A percentile compares a stretch with the other conserved stretches of the same genome.
Evolutionary conservation across 2,329 filamentous ascomycete species (phyloP).

Genomic region (Pseudogymnoascus sp.): DNA sequence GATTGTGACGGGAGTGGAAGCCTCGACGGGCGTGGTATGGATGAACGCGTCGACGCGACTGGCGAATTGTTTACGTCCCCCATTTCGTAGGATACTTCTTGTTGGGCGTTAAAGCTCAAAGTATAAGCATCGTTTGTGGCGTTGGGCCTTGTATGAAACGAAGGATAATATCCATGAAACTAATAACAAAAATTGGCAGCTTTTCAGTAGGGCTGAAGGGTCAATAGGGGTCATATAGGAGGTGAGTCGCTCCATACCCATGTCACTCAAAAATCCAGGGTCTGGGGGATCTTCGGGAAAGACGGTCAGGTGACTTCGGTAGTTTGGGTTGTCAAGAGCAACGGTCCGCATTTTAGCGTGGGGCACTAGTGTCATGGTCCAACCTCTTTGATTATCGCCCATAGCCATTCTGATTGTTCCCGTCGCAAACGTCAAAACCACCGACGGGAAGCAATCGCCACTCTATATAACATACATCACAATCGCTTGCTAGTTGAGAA

Average conservation of each 20-base stretch:
- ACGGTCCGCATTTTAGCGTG: slow-evolving; percentile 8
- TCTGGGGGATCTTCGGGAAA: neutral
- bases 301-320: neutral
- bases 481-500: neutral
- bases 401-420: slow-evolving; percentile 7
- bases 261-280: neutral
- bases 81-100: slow-evolving; percentile 13
- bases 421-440: slow-evolving; percentile 4
- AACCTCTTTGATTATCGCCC: slow-evolving; percentile 7
- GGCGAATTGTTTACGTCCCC: slow-evolving; percentile 8
- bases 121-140: neutral
- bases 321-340: slow-evolving; percentile 8
- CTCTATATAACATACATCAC: neutral
- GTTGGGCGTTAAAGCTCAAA: neutral
- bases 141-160: neutral
- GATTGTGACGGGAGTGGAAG: slow-evolving; percentile 37
- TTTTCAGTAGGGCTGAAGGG: neutral
- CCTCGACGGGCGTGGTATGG: slow-evolving; percentile 45
- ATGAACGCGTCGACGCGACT: slow-evolving; percentile 14
- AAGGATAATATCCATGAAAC: neutral
- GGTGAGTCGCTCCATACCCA: neutral
- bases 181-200: neutral
- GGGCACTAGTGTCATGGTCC: neutral
- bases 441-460: neutral
- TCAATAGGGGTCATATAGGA: slow-evolving; percentile 6